Conservation (phyloP, 805 yeast genomes). For the Cyberlindnera mississippiensis region DNA sequence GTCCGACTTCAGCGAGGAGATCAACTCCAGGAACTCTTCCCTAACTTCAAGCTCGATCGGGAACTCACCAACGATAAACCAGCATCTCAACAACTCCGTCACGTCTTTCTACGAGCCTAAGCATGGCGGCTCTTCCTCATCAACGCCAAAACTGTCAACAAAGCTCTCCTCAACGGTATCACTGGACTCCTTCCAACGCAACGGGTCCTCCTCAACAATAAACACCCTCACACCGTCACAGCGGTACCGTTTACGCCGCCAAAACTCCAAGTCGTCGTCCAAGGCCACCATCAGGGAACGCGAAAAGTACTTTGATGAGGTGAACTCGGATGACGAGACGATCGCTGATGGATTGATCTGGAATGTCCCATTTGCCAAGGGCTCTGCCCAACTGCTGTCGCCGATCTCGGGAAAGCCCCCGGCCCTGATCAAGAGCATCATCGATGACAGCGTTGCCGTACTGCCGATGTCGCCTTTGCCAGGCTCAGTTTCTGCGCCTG, state of each 20-base stretch:
- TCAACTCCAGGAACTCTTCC: constrained; percentile 26
- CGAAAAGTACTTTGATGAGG: constrained; percentile 37
- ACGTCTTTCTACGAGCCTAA: constrained; percentile 3
- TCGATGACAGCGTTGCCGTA: constrained; percentile 21
- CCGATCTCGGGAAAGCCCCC: constrained; percentile 26
- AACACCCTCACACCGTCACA: constrained; percentile 39
- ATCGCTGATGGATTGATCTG: constrained; percentile 41
- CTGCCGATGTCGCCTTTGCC: constrained; percentile 51
- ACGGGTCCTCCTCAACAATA: constrained; percentile 14
- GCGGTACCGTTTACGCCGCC: constrained; percentile 36
- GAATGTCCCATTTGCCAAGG: constrained; percentile 48
- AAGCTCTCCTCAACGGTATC: neutral
- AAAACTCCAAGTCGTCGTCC: constrained; percentile 32
- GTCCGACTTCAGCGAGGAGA: constrained; percentile 21
- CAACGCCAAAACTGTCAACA: constrained; percentile 1
- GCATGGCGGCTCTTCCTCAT: constrained; percentile 1
- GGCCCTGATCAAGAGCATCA: constrained; percentile 17
- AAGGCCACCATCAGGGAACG: constrained; percentile 31
- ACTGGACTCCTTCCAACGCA: constrained; percentile 1
- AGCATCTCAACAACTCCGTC: constrained; percentile 5
- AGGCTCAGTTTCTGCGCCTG: constrained; percentile 26
- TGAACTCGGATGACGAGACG: constrained; percentile 31
- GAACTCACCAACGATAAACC: constrained; percentile 16
- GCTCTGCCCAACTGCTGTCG: constrained; percentile 21
- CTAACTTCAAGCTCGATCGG: constrained; percentile 24